These are phyloP conservation scores for Apiotrichum veenhuisii DNA, from an alignment of 1,284 basidiomycete genomes.

Conservation along the genomic window DNA sequence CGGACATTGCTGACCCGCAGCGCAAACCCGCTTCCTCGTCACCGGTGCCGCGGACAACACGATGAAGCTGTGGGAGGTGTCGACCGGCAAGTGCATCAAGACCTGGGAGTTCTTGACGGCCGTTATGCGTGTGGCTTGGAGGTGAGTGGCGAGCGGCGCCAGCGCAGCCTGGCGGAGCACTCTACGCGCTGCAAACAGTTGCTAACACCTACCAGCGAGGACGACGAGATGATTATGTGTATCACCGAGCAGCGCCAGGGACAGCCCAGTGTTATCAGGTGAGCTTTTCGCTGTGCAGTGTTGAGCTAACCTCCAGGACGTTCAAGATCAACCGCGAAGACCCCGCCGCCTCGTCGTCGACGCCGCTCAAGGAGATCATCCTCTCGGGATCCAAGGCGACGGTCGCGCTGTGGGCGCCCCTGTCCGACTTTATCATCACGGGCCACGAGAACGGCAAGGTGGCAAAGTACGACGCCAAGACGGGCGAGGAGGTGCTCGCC, in stretches of 20 bases:
- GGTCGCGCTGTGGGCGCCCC: slow-evolving; percentile 84
- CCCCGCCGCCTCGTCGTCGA: slow-evolving; percentile 56
- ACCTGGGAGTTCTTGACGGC: slow-evolving; percentile 98
- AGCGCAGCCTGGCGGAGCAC: no score
- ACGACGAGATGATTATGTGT: slow-evolving; percentile 79
- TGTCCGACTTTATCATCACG: slow-evolving; percentile 77
- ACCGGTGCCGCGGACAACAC: slow-evolving; percentile 85
- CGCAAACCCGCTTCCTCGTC: slow-evolving; percentile 77
- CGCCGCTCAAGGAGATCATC: slow-evolving; percentile 74
- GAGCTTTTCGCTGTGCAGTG: background rate
- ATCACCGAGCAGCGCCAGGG: slow-evolving; percentile 98
- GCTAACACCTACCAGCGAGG: slow-evolving; percentile 60
- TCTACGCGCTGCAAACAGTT: no score
- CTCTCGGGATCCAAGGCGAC: slow-evolving; percentile 92
- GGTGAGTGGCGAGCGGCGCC: slow-evolving; percentile 32
- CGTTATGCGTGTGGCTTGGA: slow-evolving; percentile 80
- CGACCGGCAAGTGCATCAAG: slow-evolving; percentile 83
- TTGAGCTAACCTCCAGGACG: slow-evolving; percentile 55
- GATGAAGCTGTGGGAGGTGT: slow-evolving; percentile 85
- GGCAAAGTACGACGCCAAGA: slow-evolving; percentile 79
- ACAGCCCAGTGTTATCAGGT: slow-evolving; percentile 55
- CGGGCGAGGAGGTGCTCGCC: slow-evolving; percentile 74
- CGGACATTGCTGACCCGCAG: slow-evolving; percentile 50
- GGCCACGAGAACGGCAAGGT: slow-evolving; percentile 96
- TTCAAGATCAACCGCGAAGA: slow-evolving; percentile 83